Base-by-base conservation (phyloP, 352 stramenopile species). In the Phytophthora citrophthora region DNA sequence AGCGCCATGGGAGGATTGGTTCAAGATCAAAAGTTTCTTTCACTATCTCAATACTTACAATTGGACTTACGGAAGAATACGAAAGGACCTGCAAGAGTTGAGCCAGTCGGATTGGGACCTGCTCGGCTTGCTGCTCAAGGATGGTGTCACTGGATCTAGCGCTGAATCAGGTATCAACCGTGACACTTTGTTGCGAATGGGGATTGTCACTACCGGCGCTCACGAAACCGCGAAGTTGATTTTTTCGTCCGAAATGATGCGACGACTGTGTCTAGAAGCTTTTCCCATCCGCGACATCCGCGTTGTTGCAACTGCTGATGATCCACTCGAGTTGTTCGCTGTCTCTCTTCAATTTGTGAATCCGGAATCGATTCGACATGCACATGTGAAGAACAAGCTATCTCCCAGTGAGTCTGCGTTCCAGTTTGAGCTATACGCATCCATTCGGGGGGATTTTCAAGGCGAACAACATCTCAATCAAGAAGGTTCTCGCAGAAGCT, bases 231-330 rank as follows among this genome's bases (percentile, higher is more conserved):
- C 5, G n/a, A 26, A 6, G 15, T 60, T 70, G 45, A 47, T 36
- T 32, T 58, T 70, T 50, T 60, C 57, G 34, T 70, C 61, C 5
- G 38, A 59, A 18, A 58, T 64, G 61, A 64, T 64, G 61, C 48
- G 45, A 45, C 53, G 48, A 34, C 6, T 70, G 23, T 64, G 52
- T 27, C 26, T 70, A 32, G 53, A 70, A 58, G 36, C 61, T 36
- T 38, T 68, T 46, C 61, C 34, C 18, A 38, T 58, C 34, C 61
- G 32, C 15, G 61, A 63, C 41, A 64, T 70, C 40, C 34, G 34
- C 34, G 34, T 40, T 40, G 34, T 40, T 40, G 24, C 51, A 49
- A 40, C 3, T 49, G 26, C 15, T 39, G 26, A 58, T 49, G 51
- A 58, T 26, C 51, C 51, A 18, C 12, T 26, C n/a, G 40, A 51